phyloP scores from a whole-genome alignment of 768 basidiomycete genomes.

The Lactarius akahatsu region DNA sequence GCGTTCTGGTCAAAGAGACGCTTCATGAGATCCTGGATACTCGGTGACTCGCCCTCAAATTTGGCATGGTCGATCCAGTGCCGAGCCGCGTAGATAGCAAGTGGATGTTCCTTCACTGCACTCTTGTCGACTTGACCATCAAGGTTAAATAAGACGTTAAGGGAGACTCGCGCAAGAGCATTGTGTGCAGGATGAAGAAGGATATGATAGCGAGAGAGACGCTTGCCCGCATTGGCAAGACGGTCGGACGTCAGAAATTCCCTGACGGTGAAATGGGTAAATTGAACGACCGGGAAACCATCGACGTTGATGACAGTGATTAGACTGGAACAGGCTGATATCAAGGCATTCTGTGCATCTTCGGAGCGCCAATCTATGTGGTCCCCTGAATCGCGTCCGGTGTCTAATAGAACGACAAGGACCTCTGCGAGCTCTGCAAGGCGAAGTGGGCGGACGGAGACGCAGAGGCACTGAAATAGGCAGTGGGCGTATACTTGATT shows the following conservation, averaged over 20 bases:
- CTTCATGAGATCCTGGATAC: neutral
- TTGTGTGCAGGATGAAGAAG: neutral
- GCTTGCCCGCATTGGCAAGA: neutral
- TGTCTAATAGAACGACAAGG: neutral
- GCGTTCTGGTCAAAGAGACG: constrained; percentile 2
- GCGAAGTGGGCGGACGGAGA: constrained; percentile 1
- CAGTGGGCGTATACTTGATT: neutral
- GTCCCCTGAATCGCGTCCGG: neutral
- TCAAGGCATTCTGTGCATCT: neutral
- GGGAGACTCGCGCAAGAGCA: constrained; percentile 3
- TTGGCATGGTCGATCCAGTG: constrained; percentile 12
- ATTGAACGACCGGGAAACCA: constrained; percentile 1
- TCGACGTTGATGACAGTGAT: neutral
- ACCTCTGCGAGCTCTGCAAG: constrained; percentile 11
- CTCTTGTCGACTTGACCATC: neutral
- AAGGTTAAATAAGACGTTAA: constrained; percentile 7
- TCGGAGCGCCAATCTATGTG: neutral
- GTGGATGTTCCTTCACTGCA: neutral
- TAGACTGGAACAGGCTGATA: neutral
- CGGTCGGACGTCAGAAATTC: constrained; percentile 14
- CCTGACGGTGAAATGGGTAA: constrained; percentile 16
- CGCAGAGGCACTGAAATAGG: constrained; percentile 1
- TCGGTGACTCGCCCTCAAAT: neutral
- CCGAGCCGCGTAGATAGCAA: constrained; percentile 13
- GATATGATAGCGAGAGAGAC: constrained; percentile 3